Conservation (phyloP, 306 rosid species). For the Sesbania bispinosa region DNA sequence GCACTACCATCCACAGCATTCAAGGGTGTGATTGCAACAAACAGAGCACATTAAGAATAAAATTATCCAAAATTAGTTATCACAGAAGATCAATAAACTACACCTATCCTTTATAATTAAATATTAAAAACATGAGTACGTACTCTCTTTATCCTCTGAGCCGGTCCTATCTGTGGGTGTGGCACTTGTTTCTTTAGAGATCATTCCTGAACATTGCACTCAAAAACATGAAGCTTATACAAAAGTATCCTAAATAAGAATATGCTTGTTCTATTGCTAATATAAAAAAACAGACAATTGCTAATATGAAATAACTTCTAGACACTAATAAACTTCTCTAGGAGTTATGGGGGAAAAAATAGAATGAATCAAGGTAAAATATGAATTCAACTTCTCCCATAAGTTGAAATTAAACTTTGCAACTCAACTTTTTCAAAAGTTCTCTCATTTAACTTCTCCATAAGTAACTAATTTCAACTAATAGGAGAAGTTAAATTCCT, state of each 20-base stretch:
- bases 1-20: slow-evolving; percentile 8
- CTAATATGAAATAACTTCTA: too few relatives aligned
- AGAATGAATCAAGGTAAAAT: too few relatives aligned
- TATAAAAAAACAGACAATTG: not conserved
- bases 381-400: too few relatives aligned
- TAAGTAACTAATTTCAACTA: too few relatives aligned
- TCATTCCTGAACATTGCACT: slow-evolving; percentile 32
- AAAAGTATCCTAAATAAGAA: not conserved
- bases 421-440: too few relatives aligned
- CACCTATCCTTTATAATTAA: not conserved
- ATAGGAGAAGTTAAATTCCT: not conserved
- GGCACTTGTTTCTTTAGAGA: slow-evolving; percentile 29
- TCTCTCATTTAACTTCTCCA: too few relatives aligned
- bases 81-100: slow-evolving; percentile 1
- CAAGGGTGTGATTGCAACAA: not conserved
- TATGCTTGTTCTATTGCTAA: not conserved
- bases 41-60: not conserved
- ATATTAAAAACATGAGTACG: slow-evolving; percentile 18
- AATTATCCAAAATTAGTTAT: not conserved
- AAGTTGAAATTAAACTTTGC: too few relatives aligned
- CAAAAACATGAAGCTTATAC: not conserved
- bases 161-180: slow-evolving; percentile 31
- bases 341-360: too few relatives aligned
- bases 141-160: slow-evolving; percentile 47
- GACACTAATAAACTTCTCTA: too few relatives aligned